A percentile compares a stretch with the other conserved stretches of the same genome.
These are phyloP conservation scores for Fusarium sp. DNA, from an alignment of 2,329 filamentous ascomycete genomes.

Conservation along the genomic window DNA sequence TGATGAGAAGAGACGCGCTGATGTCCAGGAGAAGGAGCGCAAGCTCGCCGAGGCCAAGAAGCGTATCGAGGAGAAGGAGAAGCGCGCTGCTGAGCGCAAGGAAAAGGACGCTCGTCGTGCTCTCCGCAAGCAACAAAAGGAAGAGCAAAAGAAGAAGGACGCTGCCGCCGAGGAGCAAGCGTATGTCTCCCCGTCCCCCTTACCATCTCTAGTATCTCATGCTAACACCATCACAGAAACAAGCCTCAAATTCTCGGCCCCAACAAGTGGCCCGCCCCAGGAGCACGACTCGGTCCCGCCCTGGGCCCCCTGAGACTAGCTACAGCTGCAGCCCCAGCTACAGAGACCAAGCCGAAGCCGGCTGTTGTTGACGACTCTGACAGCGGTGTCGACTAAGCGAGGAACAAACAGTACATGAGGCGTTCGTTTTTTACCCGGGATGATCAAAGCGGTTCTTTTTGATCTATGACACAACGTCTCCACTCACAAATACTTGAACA, in stretches of 20 bases:
- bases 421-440: not conserved
- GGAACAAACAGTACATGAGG: slow-evolving; percentile 9
- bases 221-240: not conserved
- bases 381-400: slow-evolving; percentile 13
- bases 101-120: slow-evolving; percentile 19
- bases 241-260: slow-evolving; percentile 14
- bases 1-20: slow-evolving; percentile 8
- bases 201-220: accelerated
- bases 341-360: slow-evolving; percentile 6
- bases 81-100: slow-evolving; percentile 16
- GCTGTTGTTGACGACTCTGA: not conserved
- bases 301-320: slow-evolving; percentile 4
- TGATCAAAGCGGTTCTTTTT: not conserved
- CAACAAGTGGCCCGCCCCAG: slow-evolving; percentile 14
- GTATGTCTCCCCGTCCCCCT: not conserved
- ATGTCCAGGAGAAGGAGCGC: not conserved
- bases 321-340: not conserved
- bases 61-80: slow-evolving; percentile 10
- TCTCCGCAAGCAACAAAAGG: slow-evolving; percentile 14
- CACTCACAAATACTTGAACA: slow-evolving; percentile 1
- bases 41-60: slow-evolving; percentile 9
- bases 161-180: slow-evolving; percentile 9
- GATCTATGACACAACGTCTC: slow-evolving; percentile 9
- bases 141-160: slow-evolving; percentile 15
- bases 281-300: slow-evolving; percentile 8